Evolutionary conservation across 1,139 yeast genomes (phyloP), one percentile per base, ranked within the genome.

Genomic region (Saccharomycopsis crataegensis): DNA sequence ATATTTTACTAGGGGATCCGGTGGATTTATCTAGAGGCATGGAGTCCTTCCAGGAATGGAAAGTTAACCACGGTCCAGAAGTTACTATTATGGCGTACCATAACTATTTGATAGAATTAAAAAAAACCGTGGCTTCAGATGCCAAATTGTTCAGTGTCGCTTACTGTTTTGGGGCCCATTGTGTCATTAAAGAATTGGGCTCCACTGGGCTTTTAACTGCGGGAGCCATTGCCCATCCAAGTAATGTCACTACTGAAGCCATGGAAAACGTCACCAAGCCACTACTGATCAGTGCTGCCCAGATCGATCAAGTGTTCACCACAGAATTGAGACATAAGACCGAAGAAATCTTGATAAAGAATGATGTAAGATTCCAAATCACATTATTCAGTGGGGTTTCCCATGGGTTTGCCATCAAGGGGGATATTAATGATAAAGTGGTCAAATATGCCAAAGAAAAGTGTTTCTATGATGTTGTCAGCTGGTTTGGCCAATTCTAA

Each of bases 81-180:
- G 63, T 67, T 38, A 77, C 83, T 11, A 60, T 65, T 17, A 70
- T 72, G 6, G 62, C 75, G 33, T 70, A 74, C 37, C 74, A 75
- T 48, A 67, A 66, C 6, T 83, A 75, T 62, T 63, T 85, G 58
- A 60, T 62, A 1, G 63, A 65, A 2, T 66, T 83, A 57, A 75
- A 72, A 58, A 61, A 64, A 37, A 28, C n/a, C 41, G n/a, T 41
- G 16, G 77, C 76, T 53, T 66, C 69, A 51, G 65, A 70, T 14
- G 44, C 44, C 16, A 14, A 22, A 14, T 42, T 22, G 48, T 61
- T 76, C 34, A 82, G 76, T 50, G 79, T 81, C 17, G 96, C 96
- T 22, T 82, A 87, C 74, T 89, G 96, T 70, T 89, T 75, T 62
- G 96, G 96, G 62, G 96, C 89, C 50, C 83, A 81, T 66, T 81